Conservation (phyloP, 345 rosid species). For the Gossypium stocksii region DNA sequence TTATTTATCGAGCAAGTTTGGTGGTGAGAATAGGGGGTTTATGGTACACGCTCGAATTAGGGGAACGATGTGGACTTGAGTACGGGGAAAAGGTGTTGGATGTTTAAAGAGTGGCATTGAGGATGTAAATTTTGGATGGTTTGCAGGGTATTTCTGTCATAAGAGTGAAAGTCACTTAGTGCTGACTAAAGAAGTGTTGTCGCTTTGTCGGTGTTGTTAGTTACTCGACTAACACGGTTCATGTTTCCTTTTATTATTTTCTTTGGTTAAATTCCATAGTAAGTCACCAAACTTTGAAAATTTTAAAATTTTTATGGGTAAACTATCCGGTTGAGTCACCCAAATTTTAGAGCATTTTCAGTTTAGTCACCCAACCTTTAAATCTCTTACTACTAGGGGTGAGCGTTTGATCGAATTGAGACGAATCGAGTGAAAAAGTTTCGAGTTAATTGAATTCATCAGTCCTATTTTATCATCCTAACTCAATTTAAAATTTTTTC, state of each 20-base stretch:
- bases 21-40: not conserved
- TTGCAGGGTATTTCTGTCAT: conserved; percentile 1
- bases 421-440: too few relatives aligned
- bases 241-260: not conserved
- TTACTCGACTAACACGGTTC: not conserved
- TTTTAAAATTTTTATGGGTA: too few relatives aligned
- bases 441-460: too few relatives aligned
- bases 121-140: not conserved
- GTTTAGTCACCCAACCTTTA: too few relatives aligned
- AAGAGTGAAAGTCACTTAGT: not conserved
- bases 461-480: too few relatives aligned
- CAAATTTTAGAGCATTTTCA: too few relatives aligned
- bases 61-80: conserved; percentile 1
- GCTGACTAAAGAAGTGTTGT: not conserved
- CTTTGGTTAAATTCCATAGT: too few relatives aligned
- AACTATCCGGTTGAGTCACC: too few relatives aligned
- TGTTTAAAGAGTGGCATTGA: conserved; percentile 5
- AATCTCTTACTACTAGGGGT: too few relatives aligned
- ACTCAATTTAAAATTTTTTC: too few relatives aligned
- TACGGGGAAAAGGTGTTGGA: not conserved
- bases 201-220: not conserved
- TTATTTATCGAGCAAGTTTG: conserved; percentile 17
- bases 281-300: too few relatives aligned
- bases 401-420: too few relatives aligned
- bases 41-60: conserved; percentile 8